phyloP scores from a whole-genome alignment of 768 basidiomycete species.

The Hemileccinum rubropunctum region DNA sequence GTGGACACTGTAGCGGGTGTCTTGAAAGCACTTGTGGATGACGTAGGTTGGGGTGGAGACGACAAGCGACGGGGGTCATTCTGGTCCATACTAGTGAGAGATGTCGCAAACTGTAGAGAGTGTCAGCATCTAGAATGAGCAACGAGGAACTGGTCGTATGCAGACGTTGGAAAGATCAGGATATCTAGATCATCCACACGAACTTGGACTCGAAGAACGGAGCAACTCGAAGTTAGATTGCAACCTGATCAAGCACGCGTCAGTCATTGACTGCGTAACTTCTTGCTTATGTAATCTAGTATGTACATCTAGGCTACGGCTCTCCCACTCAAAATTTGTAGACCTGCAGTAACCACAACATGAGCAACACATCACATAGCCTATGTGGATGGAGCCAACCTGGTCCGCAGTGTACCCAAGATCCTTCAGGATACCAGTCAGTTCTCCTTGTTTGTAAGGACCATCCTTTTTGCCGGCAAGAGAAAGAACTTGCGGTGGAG shows the following conservation, averaged over 20 bases:
- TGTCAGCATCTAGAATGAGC: slow-evolving; percentile 8
- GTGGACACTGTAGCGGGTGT: slow-evolving; percentile 25
- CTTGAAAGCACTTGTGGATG: slow-evolving; percentile 31
- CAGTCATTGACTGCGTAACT: slow-evolving; percentile 10
- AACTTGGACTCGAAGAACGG: not conserved
- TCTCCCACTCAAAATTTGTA: slow-evolving; percentile 38
- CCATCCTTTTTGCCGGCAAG: slow-evolving; percentile 89
- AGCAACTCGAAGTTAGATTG: slow-evolving; percentile 13
- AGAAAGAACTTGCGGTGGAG: slow-evolving; percentile 86
- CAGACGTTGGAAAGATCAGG: slow-evolving; percentile 10
- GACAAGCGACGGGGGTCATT: slow-evolving; percentile 36
- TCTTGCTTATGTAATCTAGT: slow-evolving; percentile 29
- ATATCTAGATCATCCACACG: slow-evolving; percentile 17
- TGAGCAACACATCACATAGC: not conserved
- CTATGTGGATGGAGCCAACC: slow-evolving; percentile 39
- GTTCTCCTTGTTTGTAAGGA: slow-evolving; percentile 71
- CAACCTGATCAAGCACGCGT: slow-evolving; percentile 28
- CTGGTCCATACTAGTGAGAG: slow-evolving; percentile 42
- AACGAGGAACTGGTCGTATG: slow-evolving; percentile 2
- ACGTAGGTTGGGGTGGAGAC: slow-evolving; percentile 45
- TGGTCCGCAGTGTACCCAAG: slow-evolving; percentile 84
- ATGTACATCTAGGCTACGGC: not conserved
- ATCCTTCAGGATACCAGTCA: slow-evolving; percentile 83
- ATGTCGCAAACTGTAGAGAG: slow-evolving; percentile 3
- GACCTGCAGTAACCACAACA: slow-evolving; percentile 29